Base-by-base conservation (phyloP, 331 rosid species). In the Quercus lobata region DNA sequence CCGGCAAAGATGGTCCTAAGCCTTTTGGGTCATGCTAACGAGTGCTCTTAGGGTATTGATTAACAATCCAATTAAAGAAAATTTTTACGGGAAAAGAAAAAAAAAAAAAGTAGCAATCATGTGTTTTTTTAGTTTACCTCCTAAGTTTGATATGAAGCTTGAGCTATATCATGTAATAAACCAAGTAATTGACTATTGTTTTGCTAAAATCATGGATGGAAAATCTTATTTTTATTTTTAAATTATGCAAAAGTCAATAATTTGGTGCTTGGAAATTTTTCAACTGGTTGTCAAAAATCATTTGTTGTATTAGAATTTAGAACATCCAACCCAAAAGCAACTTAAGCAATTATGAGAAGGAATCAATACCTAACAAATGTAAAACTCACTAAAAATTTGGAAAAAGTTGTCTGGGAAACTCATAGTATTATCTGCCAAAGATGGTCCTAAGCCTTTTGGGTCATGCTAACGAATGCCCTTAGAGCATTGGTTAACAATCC, bases 21-120 rank as follows among this genome's bases (percentile, higher is more conserved):
- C 2, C 27, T 25, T 25, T 25, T 25, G 37, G 7, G 9, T 35
- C 44, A 6, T 1, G 2, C 0, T 35, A 35, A 35, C 0, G 1
- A 6, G 9, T 7, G 10, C 9, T 0, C 0, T 34, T 6, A 34
- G 2, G 0, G 0, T 0, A 34, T 34, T 34, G 2, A 8, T 34
- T 34, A 34, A 34, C 8, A 34, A 34, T 34, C 0, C 0, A 34
- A 2, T 34, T 34, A 34, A 34, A 34, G 0, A 6, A 34, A 34
- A 0, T 34, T 34, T 34, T 34, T 34, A n/a, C n/a, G n/a, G 0
- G 0, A 2, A 0, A 2, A 25, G 1, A 25, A 25, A 2, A 1
- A 55, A 74, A 65, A 74, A 65, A 74, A 80, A 68, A 27, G 0
- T 15, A 4, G 32, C 71, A 46, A 2, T 57, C 57, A 7, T 29